Conservation (phyloP, 257 asterid species). For the Rehmannia glutinosa region DNA sequence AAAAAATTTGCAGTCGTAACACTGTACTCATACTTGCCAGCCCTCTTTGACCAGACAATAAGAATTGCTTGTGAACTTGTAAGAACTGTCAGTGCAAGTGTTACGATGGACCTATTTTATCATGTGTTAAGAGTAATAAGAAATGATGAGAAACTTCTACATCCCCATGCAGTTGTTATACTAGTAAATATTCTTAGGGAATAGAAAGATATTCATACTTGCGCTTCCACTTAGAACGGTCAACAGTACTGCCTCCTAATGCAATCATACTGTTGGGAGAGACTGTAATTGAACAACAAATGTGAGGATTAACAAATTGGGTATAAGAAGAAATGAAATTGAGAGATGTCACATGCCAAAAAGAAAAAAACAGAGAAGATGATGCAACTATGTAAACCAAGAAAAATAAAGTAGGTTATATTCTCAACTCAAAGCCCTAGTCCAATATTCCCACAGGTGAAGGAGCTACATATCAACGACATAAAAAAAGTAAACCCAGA, state of each 20-base stretch:
- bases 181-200: conserved; percentile 9
- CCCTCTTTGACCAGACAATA: conserved; percentile 98
- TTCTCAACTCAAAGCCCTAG: no score
- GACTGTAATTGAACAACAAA: conserved; percentile 32
- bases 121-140: neutral
- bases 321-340: neutral
- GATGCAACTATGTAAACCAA: no score
- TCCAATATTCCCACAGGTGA: no score
- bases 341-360: neutral
- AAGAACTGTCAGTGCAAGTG: conserved; percentile 77
- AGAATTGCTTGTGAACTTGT: conserved; percentile 99
- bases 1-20: conserved; percentile 96
- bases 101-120: conserved; percentile 67
- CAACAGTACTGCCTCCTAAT: conserved; percentile 41
- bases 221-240: conserved; percentile 71
- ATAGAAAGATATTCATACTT: conserved; percentile 42
- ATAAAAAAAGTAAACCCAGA: no score
- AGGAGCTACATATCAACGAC: no score
- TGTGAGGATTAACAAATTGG: conserved; percentile 4
- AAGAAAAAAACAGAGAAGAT: no score
- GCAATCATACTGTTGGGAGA: conserved; percentile 30
- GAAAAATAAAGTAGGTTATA: no score
- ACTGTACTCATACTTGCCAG: conserved; percentile 94
- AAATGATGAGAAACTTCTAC: neutral
- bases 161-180: no score